These are phyloP conservation scores for Sporothrix schenckii DNA, from an alignment of 2,329 filamentous ascomycete genomes.

Conservation along the genomic window DNA sequence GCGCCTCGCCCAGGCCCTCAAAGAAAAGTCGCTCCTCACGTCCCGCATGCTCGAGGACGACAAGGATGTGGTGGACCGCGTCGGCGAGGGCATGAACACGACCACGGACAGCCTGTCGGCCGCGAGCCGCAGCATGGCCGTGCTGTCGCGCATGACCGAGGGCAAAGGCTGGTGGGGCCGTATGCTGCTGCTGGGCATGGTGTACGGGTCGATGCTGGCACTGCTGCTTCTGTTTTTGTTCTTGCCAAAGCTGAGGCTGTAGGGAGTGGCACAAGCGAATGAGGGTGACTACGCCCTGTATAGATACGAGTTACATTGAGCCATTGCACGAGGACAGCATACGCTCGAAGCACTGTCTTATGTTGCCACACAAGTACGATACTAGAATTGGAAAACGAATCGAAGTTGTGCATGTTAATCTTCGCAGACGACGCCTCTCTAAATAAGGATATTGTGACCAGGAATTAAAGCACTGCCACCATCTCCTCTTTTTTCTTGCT, in stretches of 20 bases:
- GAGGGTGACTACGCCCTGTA: neutral
- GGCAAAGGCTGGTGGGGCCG: conserved; percentile 85
- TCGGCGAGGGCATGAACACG: conserved; percentile 74
- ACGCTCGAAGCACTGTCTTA: neutral
- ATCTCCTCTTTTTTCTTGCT: neutral
- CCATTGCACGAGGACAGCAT: neutral
- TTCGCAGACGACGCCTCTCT: neutral
- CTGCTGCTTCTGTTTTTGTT: conserved; percentile 81
- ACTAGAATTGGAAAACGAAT: conserved; percentile 11
- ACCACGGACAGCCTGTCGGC: conserved; percentile 76
- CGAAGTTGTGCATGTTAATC: neutral
- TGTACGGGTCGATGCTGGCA: conserved; percentile 78
- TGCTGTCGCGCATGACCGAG: conserved; percentile 77
- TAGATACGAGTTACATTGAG: neutral
- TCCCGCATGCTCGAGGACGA: conserved; percentile 69
- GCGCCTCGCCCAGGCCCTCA: conserved; percentile 75
- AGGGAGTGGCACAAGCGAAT: neutral
- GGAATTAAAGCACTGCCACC: neutral
- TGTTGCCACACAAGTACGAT: conserved; percentile 1
- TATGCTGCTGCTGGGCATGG: conserved; percentile 81
- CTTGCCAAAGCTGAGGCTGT: conserved; percentile 74
- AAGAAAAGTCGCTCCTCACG: conserved; percentile 73
- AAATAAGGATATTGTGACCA: neutral
- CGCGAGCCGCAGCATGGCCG: conserved; percentile 75
- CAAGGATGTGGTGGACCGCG: conserved; percentile 70